phyloP scores from a whole-genome alignment of 495 filamentous ascomycete genomes.

The Penicillium maclennaniae region DNA sequence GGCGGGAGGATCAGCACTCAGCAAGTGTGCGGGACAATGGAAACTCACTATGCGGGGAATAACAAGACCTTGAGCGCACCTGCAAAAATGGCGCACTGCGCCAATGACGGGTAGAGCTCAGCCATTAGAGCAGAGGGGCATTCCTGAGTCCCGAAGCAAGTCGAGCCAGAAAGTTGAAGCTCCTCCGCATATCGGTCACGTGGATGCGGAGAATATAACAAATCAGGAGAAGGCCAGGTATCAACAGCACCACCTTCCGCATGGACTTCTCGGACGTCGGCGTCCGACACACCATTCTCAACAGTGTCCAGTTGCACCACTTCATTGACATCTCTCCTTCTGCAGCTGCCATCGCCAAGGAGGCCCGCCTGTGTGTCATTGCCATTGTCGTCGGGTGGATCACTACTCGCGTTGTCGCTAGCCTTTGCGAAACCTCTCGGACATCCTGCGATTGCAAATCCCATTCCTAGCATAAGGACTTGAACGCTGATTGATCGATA shows the following conservation, averaged over 20 bases:
- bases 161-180: constrained; percentile 1
- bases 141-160: constrained; percentile 4
- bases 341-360: constrained; percentile 40
- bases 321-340: constrained; percentile 46
- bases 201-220: constrained; percentile 24
- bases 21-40: neutral
- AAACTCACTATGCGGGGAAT: constrained; percentile 89
- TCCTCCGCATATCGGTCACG: constrained; percentile 20
- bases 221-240: constrained; percentile 29
- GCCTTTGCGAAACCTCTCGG: constrained; percentile 31
- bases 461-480: constrained; percentile 11
- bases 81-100: constrained; percentile 82
- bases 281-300: constrained; percentile 47
- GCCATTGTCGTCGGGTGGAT: constrained; percentile 50
- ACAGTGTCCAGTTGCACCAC: constrained; percentile 43
- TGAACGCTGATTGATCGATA: constrained; percentile 7
- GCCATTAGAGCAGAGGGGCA: constrained; percentile 56
- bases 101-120: constrained; percentile 76
- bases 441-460: constrained; percentile 26
- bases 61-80: constrained; percentile 90
- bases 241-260: constrained; percentile 19
- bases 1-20: neutral
- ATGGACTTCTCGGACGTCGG: constrained; percentile 52
- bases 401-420: constrained; percentile 42
- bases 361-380: constrained; percentile 45